Percentiles rank a stretch among this genome's conserved stretches.
Evolutionary conservation across 2,329 filamentous ascomycete genomes (phyloP).

Genomic region (Aspergillus bombycis): DNA sequence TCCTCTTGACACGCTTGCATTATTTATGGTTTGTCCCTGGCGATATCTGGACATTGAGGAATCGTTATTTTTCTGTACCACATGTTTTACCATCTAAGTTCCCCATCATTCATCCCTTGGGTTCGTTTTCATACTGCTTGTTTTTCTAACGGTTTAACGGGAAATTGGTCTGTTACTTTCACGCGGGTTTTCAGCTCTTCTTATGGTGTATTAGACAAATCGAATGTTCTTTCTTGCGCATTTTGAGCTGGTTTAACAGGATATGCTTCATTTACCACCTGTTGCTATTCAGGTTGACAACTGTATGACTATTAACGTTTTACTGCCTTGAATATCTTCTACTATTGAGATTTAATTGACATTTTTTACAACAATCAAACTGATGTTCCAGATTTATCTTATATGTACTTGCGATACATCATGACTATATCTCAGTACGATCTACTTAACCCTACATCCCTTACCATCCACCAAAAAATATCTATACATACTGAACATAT

Average conservation of each 20-base stretch:
- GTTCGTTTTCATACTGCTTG: conserved; percentile 9
- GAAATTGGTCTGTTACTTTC: conserved; percentile 21
- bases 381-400: background rate
- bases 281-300: background rate
- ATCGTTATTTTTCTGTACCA: conserved; percentile 17
- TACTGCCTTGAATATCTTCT: background rate
- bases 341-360: background rate
- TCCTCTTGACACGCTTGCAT: conserved; percentile 8
- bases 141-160: conserved; percentile 19
- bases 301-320: background rate
- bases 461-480: no score
- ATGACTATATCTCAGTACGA: background rate
- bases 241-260: background rate
- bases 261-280: background rate
- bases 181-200: conserved; percentile 20
- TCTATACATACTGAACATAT: no score
- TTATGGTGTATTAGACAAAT: conserved; percentile 34
- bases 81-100: conserved; percentile 16
- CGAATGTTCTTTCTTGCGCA: conserved; percentile 13
- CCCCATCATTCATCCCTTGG: conserved; percentile 12
- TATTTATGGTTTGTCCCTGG: conserved; percentile 12
- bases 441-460: no score
- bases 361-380: background rate
- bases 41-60: conserved; percentile 6
- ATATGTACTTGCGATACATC: background rate